Evolutionary conservation across 1,139 yeast genomes (phyloP).

Genomic region (Yamadazyma dushanensis): DNA sequence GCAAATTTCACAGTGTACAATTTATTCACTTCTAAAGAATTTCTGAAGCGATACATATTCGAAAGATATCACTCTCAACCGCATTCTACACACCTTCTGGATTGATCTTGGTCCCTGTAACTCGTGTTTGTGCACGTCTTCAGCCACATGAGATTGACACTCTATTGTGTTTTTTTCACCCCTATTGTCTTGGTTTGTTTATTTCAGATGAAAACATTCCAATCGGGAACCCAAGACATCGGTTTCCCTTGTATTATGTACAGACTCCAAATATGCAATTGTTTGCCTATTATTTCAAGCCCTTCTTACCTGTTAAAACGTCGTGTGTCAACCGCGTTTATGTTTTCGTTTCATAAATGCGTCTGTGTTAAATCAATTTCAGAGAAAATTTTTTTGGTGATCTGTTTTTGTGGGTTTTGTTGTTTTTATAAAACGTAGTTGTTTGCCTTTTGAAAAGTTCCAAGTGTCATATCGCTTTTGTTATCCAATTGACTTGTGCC

Average conservation of each 20-base stretch:
- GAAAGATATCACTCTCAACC: too few species aligned
- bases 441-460: conserved; percentile 1
- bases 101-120: too few species aligned
- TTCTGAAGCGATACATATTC: too few species aligned
- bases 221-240: background rate
- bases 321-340: conserved; percentile 7
- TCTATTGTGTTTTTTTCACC: background rate
- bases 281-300: too few species aligned
- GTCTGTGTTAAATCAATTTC: conserved; percentile 2
- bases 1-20: too few species aligned
- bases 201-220: background rate
- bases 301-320: background rate
- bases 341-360: conserved; percentile 3
- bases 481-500: too few species aligned
- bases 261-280: background rate
- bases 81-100: too few species aligned
- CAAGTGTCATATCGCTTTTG: too few species aligned
- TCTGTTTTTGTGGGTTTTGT: conserved; percentile 1
- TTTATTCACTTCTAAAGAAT: too few species aligned
- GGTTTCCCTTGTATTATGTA: background rate
- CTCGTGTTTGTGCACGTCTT: too few species aligned
- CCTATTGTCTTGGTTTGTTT: too few species aligned
- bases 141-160: too few species aligned
- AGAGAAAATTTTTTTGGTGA: conserved; percentile 5
- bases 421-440: background rate